Conservation (phyloP, 345 rosid genomes). For the Lepidium sativum region DNA sequence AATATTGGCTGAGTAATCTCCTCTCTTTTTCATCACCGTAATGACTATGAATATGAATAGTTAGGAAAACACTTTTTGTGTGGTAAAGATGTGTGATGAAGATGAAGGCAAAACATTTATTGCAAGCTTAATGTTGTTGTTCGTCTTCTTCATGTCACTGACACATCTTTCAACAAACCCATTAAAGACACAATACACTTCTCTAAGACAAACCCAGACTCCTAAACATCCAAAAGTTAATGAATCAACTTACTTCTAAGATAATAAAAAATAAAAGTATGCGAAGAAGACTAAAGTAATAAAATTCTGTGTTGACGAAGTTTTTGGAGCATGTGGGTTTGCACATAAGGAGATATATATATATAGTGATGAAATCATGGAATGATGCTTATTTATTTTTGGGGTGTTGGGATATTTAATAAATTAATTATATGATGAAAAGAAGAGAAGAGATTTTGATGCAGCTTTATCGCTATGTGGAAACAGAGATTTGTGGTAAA, state of each 20-base stretch:
- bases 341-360: conserved; percentile 39
- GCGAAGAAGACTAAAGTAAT: conserved; percentile 15
- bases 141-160: conserved; percentile 44
- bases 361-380: conserved; percentile 68
- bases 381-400: background rate
- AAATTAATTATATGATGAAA: conserved; percentile 29
- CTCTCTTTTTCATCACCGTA: conserved; percentile 37
- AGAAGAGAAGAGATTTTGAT: conserved; percentile 32
- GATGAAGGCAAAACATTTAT: conserved; percentile 42
- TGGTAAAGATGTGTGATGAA: conserved; percentile 37
- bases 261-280: background rate
- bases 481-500: too few relatives aligned
- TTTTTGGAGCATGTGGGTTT: conserved; percentile 52
- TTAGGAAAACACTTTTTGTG: conserved; percentile 26
- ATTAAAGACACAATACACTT: conserved; percentile 24
- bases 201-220: conserved; percentile 30
- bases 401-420: background rate
- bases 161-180: conserved; percentile 35
- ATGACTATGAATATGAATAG: conserved; percentile 30
- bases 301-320: conserved; percentile 36
- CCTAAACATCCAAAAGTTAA: conserved; percentile 11
- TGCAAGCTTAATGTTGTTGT: conserved; percentile 35
- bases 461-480: conserved; percentile 26
- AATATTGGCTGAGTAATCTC: conserved; percentile 36
- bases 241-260: conserved; percentile 12